phyloP scores from a whole-genome alignment of 2,329 filamentous ascomycete genomes.

The Phaeosphaeriaceae sp. region DNA sequence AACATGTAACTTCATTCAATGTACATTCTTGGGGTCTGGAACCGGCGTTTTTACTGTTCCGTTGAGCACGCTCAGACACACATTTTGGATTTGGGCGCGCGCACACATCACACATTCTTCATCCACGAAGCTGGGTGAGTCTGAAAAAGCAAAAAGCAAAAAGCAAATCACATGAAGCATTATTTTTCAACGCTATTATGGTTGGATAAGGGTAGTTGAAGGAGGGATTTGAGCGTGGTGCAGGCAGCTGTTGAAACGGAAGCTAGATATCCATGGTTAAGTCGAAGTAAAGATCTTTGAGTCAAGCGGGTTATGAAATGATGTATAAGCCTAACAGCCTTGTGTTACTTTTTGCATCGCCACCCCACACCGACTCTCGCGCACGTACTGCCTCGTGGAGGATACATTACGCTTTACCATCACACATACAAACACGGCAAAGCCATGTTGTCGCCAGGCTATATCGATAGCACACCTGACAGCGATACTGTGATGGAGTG shows the following conservation, averaged over 20 bases:
- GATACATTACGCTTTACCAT: no score
- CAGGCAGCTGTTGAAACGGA: not conserved
- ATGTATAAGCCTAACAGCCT: not conserved
- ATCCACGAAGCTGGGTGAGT: not conserved
- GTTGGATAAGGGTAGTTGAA: not conserved
- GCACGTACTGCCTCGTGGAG: no score
- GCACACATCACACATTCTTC: not conserved
- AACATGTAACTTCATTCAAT: slow-evolving; percentile 1
- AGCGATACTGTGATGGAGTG: no score
- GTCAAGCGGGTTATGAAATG: not conserved
- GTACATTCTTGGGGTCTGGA: slow-evolving; percentile 6
- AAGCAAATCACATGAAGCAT: not conserved
- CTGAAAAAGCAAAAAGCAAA: not conserved
- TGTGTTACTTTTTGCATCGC: no score
- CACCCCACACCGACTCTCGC: no score
- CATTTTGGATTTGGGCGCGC: not conserved
- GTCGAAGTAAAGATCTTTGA: not conserved
- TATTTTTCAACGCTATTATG: not conserved
- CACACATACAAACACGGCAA: no score
- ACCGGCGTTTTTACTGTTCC: not conserved
- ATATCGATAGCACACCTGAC: no score
- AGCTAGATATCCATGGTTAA: not conserved
- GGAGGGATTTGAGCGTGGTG: not conserved
- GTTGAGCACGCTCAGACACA: not conserved
- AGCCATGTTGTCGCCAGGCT: no score